These are phyloP conservation scores for Candida boidinii DNA, from an alignment of 805 yeast genomes.

Conservation along the genomic window DNA sequence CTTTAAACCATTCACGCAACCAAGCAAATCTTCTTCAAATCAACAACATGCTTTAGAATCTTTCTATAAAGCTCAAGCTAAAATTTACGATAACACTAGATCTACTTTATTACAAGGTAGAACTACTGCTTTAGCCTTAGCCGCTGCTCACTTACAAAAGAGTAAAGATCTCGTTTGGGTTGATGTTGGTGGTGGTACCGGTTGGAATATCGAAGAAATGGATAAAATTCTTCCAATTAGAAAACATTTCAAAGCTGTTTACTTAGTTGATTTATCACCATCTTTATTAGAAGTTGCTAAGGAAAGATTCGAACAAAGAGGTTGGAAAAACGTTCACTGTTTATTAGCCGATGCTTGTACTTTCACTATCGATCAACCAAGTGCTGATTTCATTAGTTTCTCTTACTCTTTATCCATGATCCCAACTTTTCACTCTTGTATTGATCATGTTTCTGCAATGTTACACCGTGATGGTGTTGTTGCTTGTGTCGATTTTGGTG, in stretches of 20 bases:
- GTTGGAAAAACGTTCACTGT: slow-evolving; percentile 56
- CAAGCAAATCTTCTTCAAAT: slow-evolving; percentile 22
- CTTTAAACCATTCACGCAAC: slow-evolving; percentile 44
- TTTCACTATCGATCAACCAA: slow-evolving; percentile 40
- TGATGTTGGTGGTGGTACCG: slow-evolving; percentile 85
- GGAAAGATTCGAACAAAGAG: slow-evolving; percentile 39
- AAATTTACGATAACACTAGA: slow-evolving; percentile 68
- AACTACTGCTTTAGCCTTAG: slow-evolving; percentile 50
- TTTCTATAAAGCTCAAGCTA: slow-evolving; percentile 72
- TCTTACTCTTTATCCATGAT: slow-evolving; percentile 82
- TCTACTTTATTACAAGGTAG: slow-evolving; percentile 61
- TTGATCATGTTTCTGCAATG: slow-evolving; percentile 53
- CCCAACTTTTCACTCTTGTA: slow-evolving; percentile 71
- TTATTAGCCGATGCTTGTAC: slow-evolving; percentile 70
- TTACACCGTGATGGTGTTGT: slow-evolving; percentile 53
- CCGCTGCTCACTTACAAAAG: slow-evolving; percentile 44
- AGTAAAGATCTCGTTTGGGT: slow-evolving; percentile 52
- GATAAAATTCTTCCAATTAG: slow-evolving; percentile 39
- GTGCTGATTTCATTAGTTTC: slow-evolving; percentile 69
- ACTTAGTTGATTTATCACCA: slow-evolving; percentile 69
- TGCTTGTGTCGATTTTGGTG: slow-evolving; percentile 74
- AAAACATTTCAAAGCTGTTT: slow-evolving; percentile 51
- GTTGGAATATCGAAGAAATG: slow-evolving; percentile 75
- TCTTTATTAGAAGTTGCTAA: slow-evolving; percentile 68
- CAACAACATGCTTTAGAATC: slow-evolving; percentile 60